A percentile compares a stretch with the other conserved stretches of the same genome.
Evolutionary conservation across 176 grass and related monocot genomes (phyloP).

Genomic region (Phoenix dactylifera): DNA sequence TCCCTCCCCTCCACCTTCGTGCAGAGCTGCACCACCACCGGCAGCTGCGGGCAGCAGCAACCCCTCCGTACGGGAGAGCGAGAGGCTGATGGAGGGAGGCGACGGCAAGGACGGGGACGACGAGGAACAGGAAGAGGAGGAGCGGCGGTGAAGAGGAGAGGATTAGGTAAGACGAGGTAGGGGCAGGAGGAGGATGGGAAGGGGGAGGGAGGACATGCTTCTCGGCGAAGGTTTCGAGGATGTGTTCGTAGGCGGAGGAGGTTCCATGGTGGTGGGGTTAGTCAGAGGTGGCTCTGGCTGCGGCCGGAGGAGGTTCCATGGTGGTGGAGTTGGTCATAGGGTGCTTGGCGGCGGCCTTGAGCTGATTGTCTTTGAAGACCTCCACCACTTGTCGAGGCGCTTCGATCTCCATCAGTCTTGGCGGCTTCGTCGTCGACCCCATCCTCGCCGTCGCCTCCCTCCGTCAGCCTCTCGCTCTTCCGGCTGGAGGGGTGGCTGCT

Average conservation of each 20-base stretch:
- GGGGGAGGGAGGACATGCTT: neutral
- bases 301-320: too few species aligned
- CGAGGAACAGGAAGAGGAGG: neutral
- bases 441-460: neutral
- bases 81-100: neutral
- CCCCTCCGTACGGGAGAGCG: neutral
- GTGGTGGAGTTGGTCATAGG: too few species aligned
- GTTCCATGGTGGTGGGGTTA: too few species aligned
- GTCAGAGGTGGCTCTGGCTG: too few species aligned
- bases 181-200: neutral
- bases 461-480: neutral
- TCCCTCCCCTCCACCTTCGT: neutral
- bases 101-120: neutral
- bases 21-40: neutral
- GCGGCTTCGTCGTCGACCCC: neutral
- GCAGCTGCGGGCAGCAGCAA: neutral
- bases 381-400: too few species aligned
- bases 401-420: too few species aligned
- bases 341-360: too few species aligned
- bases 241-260: conserved; percentile 7
- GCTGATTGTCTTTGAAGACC: too few species aligned
- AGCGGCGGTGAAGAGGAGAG: neutral
- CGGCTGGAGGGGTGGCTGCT: neutral
- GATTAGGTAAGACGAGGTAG: too few species aligned
- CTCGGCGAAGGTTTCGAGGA: conserved; percentile 17